Evolutionary conservation across 2,329 filamentous ascomycete genomes (phyloP).

Genomic region (Fusarium multiceps): DNA sequence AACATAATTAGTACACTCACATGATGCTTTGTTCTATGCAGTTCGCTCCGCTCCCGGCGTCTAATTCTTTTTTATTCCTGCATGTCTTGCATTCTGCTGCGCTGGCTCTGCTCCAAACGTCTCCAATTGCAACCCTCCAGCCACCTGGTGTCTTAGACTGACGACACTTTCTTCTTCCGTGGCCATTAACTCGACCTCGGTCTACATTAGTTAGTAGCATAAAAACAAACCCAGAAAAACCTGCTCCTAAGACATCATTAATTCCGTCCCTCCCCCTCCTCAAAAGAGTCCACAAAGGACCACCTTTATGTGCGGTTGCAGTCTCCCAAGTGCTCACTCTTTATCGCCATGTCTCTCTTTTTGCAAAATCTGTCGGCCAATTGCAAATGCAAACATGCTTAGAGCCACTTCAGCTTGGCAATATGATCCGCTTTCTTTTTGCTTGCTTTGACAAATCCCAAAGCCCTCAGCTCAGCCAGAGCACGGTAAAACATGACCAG

Average conservation of each 20-base stretch:
- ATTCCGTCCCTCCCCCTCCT: conserved; percentile 13
- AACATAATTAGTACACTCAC: conserved; percentile 29
- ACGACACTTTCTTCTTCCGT: conserved; percentile 25
- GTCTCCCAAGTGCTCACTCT: neutral
- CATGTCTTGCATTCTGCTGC: conserved; percentile 41
- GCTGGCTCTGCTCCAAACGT: conserved; percentile 33
- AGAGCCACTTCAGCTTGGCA: conserved; percentile 87
- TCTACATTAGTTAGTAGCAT: neutral
- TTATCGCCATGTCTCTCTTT: conserved; percentile 29
- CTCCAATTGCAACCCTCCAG: conserved; percentile 25
- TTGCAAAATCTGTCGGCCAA: conserved; percentile 16
- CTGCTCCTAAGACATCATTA: conserved; percentile 13
- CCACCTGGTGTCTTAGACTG: conserved; percentile 44
- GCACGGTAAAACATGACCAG: conserved; percentile 86
- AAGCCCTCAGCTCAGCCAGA: conserved; percentile 82
- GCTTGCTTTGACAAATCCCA: conserved; percentile 90
- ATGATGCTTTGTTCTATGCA: conserved; percentile 42
- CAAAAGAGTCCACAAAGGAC: conserved; percentile 12
- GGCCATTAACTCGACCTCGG: conserved; percentile 19
- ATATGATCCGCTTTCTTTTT: conserved; percentile 94
- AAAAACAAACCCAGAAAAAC: neutral
- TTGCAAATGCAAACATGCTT: conserved; percentile 23
- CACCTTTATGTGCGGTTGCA: conserved; percentile 7
- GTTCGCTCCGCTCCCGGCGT: conserved; percentile 39
- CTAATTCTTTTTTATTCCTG: conserved; percentile 30